A percentile compares a stretch with the other conserved stretches of the same genome.
Evolutionary conservation across 2,329 filamentous ascomycete genomes (phyloP).

Genomic region (Hymenoscyphus scutula): DNA sequence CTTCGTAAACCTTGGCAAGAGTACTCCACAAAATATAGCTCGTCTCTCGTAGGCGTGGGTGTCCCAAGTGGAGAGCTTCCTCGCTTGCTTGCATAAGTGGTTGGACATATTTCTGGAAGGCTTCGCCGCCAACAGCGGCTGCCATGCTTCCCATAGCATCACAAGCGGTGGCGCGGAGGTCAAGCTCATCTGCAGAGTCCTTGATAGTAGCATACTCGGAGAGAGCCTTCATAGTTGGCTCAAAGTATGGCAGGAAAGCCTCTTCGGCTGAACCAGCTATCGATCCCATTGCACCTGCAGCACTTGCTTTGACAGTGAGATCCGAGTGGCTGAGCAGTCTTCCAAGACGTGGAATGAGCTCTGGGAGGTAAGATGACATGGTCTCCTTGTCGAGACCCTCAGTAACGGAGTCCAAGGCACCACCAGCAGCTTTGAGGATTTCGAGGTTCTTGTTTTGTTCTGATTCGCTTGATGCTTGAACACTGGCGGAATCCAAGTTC

Average conservation of each 20-base stretch:
- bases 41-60: conserved; percentile 88
- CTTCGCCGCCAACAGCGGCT: conserved; percentile 76
- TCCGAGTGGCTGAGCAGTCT: conserved; percentile 81
- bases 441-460: conserved; percentile 73
- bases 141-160: conserved; percentile 95
- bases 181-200: conserved; percentile 83
- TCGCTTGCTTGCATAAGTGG: conserved; percentile 91
- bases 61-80: conserved; percentile 83
- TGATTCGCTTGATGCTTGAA: conserved; percentile 59
- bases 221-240: conserved; percentile 85
- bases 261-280: conserved; percentile 82
- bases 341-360: conserved; percentile 81
- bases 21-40: conserved; percentile 97
- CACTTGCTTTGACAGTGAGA: conserved; percentile 83
- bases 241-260: conserved; percentile 87
- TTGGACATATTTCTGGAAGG: conserved; percentile 88
- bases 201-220: conserved; percentile 82
- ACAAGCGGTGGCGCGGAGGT: conserved; percentile 83
- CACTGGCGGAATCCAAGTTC: conserved; percentile 80
- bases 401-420: conserved; percentile 86
- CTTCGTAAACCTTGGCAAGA: conserved; percentile 88
- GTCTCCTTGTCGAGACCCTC: conserved; percentile 79
- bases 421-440: conserved; percentile 86
- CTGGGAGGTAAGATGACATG: conserved; percentile 76
- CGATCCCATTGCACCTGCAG: conserved; percentile 85